These are phyloP conservation scores for Cladorrhinum sp. DNA, from an alignment of 2,329 filamentous ascomycete genomes.

Conservation along the genomic window DNA sequence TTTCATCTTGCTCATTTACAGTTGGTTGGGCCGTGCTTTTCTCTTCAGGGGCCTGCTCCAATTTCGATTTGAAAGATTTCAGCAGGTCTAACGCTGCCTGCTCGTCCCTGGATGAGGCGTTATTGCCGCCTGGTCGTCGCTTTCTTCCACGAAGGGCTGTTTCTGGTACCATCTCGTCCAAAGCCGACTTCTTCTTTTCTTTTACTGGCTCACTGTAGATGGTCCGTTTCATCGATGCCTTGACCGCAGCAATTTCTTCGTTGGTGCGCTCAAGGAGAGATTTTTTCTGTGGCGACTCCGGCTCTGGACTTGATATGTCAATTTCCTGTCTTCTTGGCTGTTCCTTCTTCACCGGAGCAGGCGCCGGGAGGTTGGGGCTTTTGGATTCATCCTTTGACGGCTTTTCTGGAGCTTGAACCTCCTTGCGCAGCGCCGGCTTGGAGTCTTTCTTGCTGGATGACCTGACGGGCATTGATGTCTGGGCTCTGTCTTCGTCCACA, in stretches of 20 bases:
- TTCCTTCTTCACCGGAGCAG: conserved; percentile 16
- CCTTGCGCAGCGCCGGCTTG: conserved; percentile 29
- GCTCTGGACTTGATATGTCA: conserved; percentile 21
- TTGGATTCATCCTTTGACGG: background rate
- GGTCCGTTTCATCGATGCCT: conserved; percentile 75
- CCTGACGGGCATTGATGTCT: conserved; percentile 31
- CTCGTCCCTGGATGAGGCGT: conserved; percentile 54
- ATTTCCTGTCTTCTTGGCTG: conserved; percentile 14
- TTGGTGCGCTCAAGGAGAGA: conserved; percentile 67
- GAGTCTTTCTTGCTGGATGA: conserved; percentile 27
- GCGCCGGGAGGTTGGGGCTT: conserved; percentile 15
- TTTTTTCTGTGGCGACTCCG: conserved; percentile 37
- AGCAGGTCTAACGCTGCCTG: conserved; percentile 67
- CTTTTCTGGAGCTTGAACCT: conserved; percentile 19
- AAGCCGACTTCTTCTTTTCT: conserved; percentile 61
- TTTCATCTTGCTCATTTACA: conserved; percentile 33
- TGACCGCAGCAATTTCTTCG: conserved; percentile 75
- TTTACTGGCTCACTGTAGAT: conserved; percentile 48
- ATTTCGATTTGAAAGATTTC: conserved; percentile 73
- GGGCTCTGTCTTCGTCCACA: conserved; percentile 41
- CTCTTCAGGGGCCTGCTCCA: conserved; percentile 54
- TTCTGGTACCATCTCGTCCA: conserved; percentile 72
- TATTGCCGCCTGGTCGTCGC: conserved; percentile 57
- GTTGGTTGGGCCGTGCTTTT: conserved; percentile 32
- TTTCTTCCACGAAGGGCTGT: conserved; percentile 70